Evolutionary conservation across 371 early-diverging fungal species (phyloP), one percentile per base, ranked within the genome.

Genomic region (Haplosporangium sp.): DNA sequence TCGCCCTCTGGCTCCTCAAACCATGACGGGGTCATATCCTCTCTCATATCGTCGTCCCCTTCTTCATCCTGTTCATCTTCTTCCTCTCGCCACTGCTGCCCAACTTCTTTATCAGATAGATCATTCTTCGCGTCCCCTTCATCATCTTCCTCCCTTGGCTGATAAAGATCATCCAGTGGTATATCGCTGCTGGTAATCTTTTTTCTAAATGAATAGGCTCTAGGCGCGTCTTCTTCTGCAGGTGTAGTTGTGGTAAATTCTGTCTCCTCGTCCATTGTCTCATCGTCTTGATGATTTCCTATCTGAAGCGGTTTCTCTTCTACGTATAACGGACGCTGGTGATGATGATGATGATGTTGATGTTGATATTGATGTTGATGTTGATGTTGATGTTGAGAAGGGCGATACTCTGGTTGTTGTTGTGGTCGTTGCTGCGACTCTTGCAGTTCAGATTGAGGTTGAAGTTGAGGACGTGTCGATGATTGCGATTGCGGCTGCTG

Each of bases 1-100:
- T 46, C 58, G 6, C 53, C 57, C 6, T 53, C 59, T 45, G 70
- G 64, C 18, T 69, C 64, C 18, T 69, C 70, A 10, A 63, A 36
- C 68, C 68, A 68, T 21, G 68, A 68, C 8, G 55, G 59, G 9
- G 37, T 16, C 6, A 10, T 23, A 5, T 54, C 55, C 6, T 67
- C 67, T 3, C 47, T 16, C 4, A 10, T 23, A 6, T 54, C 50
- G 5, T 68, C 68, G 1, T 47, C 68, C n/a, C 14, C 51, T 13
- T 50, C 54, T 10, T 23, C 57, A 0, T 52, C 62, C 9, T 45
- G 29, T 10, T 45, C 62, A 3, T 29, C 21, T 3, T 43, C 47
- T 38, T 23, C 47, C 13, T 47, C 47, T 38, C 6, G 8, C 18
- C 11, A 8, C 3, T 29, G n/a, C 43, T 29, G 5, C 16, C 36